phyloP scores from a whole-genome alignment of 2,329 filamentous ascomycete genomes.

The Arthrobotrys megalospora region DNA sequence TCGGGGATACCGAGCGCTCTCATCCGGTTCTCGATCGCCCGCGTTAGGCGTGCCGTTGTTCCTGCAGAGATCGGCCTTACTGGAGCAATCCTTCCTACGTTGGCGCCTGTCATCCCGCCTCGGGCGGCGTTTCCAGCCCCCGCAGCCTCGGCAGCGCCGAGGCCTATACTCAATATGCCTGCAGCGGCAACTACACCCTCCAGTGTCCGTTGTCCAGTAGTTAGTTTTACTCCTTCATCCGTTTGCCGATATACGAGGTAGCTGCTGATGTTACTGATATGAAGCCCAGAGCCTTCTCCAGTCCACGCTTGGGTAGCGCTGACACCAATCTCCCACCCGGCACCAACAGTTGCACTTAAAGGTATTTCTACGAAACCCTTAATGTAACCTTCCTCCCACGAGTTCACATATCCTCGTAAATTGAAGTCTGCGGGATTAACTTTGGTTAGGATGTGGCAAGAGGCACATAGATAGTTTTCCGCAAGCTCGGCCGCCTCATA shows the following conservation, averaged over 20 bases:
- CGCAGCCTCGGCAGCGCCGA: background rate
- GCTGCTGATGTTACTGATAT: slow-evolving; percentile 1
- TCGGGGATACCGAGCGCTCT: background rate
- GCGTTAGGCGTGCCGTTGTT: background rate
- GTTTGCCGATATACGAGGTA: slow-evolving; percentile 6
- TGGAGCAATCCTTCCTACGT: background rate
- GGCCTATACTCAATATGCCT: background rate
- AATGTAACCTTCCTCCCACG: background rate
- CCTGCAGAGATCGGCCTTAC: background rate
- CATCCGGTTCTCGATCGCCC: slow-evolving; percentile 1
- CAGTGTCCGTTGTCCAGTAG: background rate
- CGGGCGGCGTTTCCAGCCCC: background rate
- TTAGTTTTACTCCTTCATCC: background rate
- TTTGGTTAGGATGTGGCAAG: background rate
- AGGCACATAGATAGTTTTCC: background rate
- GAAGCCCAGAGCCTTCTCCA: background rate
- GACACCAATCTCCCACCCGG: background rate
- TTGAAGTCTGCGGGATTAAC: background rate
- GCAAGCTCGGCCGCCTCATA: background rate
- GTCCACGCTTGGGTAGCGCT: background rate
- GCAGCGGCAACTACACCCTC: background rate
- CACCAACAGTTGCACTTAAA: background rate
- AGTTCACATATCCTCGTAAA: background rate
- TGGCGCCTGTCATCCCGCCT: background rate
- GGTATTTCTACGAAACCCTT: background rate